These are phyloP conservation scores for Trichosporon asahii DNA, from an alignment of 1,284 basidiomycete genomes.

Conservation along the genomic window DNA sequence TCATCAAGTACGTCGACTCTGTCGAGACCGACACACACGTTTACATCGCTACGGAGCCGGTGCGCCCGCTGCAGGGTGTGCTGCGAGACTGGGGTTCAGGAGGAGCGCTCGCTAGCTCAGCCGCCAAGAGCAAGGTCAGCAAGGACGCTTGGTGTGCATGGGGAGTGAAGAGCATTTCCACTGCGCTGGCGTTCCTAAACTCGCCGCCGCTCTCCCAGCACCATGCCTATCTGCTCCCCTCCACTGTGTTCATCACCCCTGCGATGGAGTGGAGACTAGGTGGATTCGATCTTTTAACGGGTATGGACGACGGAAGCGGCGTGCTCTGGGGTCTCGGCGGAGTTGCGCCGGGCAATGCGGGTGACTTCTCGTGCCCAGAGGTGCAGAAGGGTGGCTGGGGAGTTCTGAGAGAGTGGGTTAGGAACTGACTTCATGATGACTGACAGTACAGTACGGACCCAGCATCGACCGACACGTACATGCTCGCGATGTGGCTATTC, in stretches of 20 bases:
- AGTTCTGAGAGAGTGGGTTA: constrained; percentile 69
- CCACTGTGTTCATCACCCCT: constrained; percentile 72
- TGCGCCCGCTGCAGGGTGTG: constrained; percentile 69
- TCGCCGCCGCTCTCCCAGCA: constrained; percentile 80
- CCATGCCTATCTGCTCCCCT: constrained; percentile 69
- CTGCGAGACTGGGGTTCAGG: constrained; percentile 60
- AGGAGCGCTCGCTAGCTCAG: constrained; percentile 30
- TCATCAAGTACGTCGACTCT: constrained; percentile 91
- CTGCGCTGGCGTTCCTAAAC: constrained; percentile 87
- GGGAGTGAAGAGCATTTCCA: constrained; percentile 86
- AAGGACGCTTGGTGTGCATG: constrained; percentile 88
- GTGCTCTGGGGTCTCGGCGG: constrained; percentile 65
- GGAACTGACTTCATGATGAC: background rate
- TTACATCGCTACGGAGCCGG: constrained; percentile 91
- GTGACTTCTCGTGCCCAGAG: constrained; percentile 70
- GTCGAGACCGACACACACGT: constrained; percentile 82
- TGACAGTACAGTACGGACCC: constrained; percentile 62
- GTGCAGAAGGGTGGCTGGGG: constrained; percentile 87
- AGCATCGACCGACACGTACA: constrained; percentile 75
- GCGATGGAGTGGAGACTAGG: constrained; percentile 96
- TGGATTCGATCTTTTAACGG: constrained; percentile 82
- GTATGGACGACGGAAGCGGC: constrained; percentile 46
- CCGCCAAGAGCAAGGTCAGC: constrained; percentile 57
- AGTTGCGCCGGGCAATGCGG: constrained; percentile 60
- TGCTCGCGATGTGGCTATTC: constrained; percentile 79